phyloP scores from a whole-genome alignment of 345 rosid genomes.

The Brassica juncea region DNA sequence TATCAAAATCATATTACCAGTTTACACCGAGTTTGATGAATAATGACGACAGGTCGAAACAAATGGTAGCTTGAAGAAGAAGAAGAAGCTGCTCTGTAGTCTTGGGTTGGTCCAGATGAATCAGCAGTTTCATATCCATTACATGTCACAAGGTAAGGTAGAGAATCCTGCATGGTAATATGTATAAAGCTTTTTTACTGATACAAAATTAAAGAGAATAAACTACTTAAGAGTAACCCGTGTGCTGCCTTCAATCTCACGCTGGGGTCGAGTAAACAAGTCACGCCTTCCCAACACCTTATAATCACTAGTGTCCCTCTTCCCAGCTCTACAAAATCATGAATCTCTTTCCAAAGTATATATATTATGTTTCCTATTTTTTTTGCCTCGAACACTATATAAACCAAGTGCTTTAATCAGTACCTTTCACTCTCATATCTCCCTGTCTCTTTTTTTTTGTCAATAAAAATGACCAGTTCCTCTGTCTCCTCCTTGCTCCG shows the following conservation, averaged over 20 bases:
- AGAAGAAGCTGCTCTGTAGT: background rate
- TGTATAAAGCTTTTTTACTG: slow-evolving; percentile 17
- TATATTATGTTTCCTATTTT: background rate
- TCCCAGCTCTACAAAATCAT: slow-evolving; percentile 49
- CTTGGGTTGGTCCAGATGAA: background rate
- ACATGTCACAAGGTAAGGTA: background rate
- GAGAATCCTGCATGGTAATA: slow-evolving; percentile 31
- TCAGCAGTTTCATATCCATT: background rate
- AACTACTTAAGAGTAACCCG: slow-evolving; percentile 20
- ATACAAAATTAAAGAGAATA: slow-evolving; percentile 12
- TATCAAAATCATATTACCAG: slow-evolving; percentile 13
- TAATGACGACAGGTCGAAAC: background rate
- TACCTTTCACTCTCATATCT: slow-evolving; percentile 25
- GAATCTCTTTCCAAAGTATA: slow-evolving; percentile 47
- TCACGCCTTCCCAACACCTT: slow-evolving; percentile 58
- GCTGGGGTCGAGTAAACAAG: slow-evolving; percentile 53
- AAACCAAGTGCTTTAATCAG: slow-evolving; percentile 9
- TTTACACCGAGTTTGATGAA: slow-evolving; percentile 15
- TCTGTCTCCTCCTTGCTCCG: slow-evolving; percentile 38
- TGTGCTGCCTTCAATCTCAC: slow-evolving; percentile 49
- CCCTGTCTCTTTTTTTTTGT: background rate
- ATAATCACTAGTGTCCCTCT: slow-evolving; percentile 58
- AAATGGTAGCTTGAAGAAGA: background rate
- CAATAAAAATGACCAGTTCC: slow-evolving; percentile 42
- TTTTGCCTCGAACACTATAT: slow-evolving; percentile 25